A percentile compares a stretch with the other conserved stretches of the same genome.
These are phyloP conservation scores for Fusarium sp. DNA, from an alignment of 2,329 filamentous ascomycete species.

Conservation along the genomic window DNA sequence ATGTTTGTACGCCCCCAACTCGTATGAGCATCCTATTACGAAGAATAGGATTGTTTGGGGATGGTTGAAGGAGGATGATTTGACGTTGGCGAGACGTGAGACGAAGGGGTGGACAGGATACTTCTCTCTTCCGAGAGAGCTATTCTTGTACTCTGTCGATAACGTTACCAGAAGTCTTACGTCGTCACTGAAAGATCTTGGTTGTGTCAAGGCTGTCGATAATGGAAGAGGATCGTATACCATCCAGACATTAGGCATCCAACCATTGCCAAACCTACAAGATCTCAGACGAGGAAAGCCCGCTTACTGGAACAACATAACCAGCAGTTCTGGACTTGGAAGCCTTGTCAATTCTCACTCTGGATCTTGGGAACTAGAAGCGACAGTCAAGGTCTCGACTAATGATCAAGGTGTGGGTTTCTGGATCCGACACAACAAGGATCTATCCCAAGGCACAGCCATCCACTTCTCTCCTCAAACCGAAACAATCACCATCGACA, in stretches of 20 bases:
- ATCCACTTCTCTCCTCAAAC: conserved; percentile 53
- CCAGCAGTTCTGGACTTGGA: background rate
- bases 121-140: conserved; percentile 58
- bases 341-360: conserved; percentile 10
- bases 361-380: conserved; percentile 44
- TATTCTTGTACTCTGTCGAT: conserved; percentile 54
- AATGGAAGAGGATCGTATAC: conserved; percentile 46
- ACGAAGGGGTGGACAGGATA: conserved; percentile 62
- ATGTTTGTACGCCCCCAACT: conserved; percentile 61
- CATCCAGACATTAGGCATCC: conserved; percentile 57
- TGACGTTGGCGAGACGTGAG: conserved; percentile 56
- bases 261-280: conserved; percentile 42
- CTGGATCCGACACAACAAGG: conserved; percentile 43
- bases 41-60: conserved; percentile 58
- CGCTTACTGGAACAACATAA: conserved; percentile 21
- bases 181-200: conserved; percentile 54
- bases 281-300: conserved; percentile 34
- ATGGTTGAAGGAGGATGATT: conserved; percentile 64
- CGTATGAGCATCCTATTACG: conserved; percentile 59
- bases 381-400: conserved; percentile 33
- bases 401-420: conserved; percentile 32
- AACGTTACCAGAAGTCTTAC: conserved; percentile 53
- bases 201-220: conserved; percentile 52
- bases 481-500: conserved; percentile 57
- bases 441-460: conserved; percentile 50